A percentile compares a stretch with the other conserved stretches of the same genome.
Conservation (phyloP, 176 grass and related monocot species). For the Carex littledalei region DNA sequence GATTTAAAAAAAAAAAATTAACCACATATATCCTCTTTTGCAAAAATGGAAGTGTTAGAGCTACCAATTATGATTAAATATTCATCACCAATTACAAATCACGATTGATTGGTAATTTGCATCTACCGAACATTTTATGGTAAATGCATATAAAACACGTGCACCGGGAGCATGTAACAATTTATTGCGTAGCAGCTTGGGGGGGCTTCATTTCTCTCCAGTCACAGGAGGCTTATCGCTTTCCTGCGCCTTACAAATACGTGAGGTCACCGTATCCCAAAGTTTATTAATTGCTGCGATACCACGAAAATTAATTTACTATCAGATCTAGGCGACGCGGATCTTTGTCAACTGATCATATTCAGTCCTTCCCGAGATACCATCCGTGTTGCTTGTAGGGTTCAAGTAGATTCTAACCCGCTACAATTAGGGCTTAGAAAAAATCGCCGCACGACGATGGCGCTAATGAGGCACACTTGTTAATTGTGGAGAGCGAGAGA, state of each 20-base stretch:
- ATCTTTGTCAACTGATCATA: background rate
- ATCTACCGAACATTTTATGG: background rate
- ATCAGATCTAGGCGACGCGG: background rate
- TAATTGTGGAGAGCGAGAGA: background rate
- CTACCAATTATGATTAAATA: background rate
- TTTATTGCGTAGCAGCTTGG: too few relatives aligned
- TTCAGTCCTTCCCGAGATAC: background rate
- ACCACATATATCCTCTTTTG: too few relatives aligned
- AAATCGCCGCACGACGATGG: background rate
- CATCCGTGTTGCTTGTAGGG: background rate
- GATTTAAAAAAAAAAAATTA: too few relatives aligned
- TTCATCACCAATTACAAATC: background rate
- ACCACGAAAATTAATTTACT: conserved; percentile 6
- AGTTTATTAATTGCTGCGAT: background rate
- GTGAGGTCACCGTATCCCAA: background rate
- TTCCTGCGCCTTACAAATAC: conserved; percentile 25
- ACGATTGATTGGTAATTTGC: background rate
- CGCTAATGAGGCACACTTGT: background rate
- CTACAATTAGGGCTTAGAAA: background rate
- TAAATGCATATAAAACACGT: background rate
- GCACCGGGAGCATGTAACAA: background rate
- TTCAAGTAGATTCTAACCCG: background rate
- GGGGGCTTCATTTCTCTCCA: background rate
- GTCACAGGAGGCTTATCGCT: conserved; percentile 31
- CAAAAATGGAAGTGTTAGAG: too few relatives aligned